phyloP scores from a whole-genome alignment of 2,329 filamentous ascomycete species.

The Calonectria hawksworthii region DNA sequence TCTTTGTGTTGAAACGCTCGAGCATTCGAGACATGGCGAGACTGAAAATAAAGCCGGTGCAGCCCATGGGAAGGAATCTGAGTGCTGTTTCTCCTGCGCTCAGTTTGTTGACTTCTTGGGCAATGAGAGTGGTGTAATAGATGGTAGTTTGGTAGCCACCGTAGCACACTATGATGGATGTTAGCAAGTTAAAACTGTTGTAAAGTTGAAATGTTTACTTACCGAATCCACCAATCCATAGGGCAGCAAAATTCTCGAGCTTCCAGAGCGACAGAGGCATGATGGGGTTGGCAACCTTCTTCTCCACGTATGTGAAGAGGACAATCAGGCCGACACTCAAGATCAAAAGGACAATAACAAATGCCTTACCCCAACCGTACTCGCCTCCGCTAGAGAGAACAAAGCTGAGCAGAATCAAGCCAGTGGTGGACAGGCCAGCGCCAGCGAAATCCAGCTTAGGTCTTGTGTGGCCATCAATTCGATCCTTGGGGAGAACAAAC shows the following conservation, averaged over 20 bases:
- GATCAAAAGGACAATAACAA: conserved; percentile 58
- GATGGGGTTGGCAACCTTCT: conserved; percentile 59
- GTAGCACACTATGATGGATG: background rate
- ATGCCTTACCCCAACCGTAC: conserved; percentile 61
- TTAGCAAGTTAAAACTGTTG: background rate
- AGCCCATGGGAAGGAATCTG: conserved; percentile 22
- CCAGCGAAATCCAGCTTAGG: conserved; percentile 58
- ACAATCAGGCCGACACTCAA: conserved; percentile 54
- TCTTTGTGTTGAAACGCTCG: conserved; percentile 16
- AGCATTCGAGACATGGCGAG: conserved; percentile 18
- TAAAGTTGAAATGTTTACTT: background rate
- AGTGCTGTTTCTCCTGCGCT: conserved; percentile 25
- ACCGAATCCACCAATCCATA: conserved; percentile 59
- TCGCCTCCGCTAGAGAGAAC: conserved; percentile 59
- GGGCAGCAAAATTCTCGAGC: conserved; percentile 59
- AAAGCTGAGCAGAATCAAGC: conserved; percentile 59
- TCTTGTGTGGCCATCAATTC: conserved; percentile 47
- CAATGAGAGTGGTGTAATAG: conserved; percentile 25
- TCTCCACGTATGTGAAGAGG: conserved; percentile 56
- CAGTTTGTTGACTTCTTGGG: conserved; percentile 28
- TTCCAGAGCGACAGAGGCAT: conserved; percentile 62
- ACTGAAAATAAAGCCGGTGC: conserved; percentile 8
- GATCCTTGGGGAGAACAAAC: conserved; percentile 55
- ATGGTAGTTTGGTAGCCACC: conserved; percentile 25
- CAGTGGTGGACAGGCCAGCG: conserved; percentile 56